Conservation (phyloP, 495 filamentous ascomycete species). For the Annulohypoxylon nitens region DNA sequence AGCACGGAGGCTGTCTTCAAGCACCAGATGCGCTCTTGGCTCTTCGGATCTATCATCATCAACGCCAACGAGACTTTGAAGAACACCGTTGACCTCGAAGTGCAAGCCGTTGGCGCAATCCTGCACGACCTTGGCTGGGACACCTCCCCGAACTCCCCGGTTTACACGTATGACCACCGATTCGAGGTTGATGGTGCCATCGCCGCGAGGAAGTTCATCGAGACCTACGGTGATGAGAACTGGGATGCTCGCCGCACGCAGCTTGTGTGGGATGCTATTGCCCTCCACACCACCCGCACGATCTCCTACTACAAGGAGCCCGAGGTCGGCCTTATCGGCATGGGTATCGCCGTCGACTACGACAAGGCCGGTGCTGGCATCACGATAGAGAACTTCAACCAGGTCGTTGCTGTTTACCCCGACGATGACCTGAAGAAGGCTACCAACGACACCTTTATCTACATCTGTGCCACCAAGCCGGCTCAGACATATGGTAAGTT, state of each 20-base stretch:
- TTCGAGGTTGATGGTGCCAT: slow-evolving; percentile 64
- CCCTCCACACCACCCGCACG: slow-evolving; percentile 55
- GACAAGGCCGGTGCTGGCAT: slow-evolving; percentile 54
- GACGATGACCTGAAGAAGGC: slow-evolving; percentile 49
- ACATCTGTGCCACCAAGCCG: slow-evolving; percentile 55
- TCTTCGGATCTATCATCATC: slow-evolving; percentile 57
- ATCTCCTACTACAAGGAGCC: slow-evolving; percentile 57
- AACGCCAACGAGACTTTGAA: slow-evolving; percentile 52
- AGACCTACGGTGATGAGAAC: slow-evolving; percentile 40
- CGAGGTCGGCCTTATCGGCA: slow-evolving; percentile 52
- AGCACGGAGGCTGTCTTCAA: slow-evolving; percentile 55
- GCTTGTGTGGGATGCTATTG: slow-evolving; percentile 60
- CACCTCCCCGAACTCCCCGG: slow-evolving; percentile 42
- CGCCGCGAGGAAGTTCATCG: slow-evolving; percentile 54
- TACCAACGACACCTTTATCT: slow-evolving; percentile 53
- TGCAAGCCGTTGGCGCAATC: slow-evolving; percentile 62
- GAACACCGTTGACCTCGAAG: slow-evolving; percentile 58
- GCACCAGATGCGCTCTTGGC: slow-evolving; percentile 59
- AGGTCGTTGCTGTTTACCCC: slow-evolving; percentile 50
- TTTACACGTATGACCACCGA: slow-evolving; percentile 51
- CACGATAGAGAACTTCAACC: slow-evolving; percentile 51
- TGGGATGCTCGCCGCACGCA: slow-evolving; percentile 58
- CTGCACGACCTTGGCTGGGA: slow-evolving; percentile 70
- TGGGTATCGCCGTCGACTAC: slow-evolving; percentile 57
- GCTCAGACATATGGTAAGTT: slow-evolving; percentile 57